A percentile compares a stretch with the other conserved stretches of the same genome.
Conservation (phyloP, 2,329 filamentous ascomycete species). For the Talaromyces sp. region DNA sequence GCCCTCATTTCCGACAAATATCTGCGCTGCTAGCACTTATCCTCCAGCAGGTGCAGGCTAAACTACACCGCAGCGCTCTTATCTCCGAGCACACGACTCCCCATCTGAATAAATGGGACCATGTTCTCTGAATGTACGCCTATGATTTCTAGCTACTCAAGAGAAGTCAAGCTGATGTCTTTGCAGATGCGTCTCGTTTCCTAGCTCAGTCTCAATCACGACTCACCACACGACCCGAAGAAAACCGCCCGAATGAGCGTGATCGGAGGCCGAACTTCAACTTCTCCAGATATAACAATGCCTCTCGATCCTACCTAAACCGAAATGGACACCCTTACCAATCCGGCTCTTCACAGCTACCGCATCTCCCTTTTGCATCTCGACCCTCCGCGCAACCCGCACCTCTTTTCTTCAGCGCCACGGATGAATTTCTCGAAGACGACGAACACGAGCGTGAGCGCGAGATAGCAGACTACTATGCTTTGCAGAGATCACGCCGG, state of each 20-base stretch:
- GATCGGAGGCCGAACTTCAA: constrained; percentile 42
- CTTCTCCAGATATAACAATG: constrained; percentile 43
- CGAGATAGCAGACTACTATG: constrained; percentile 91
- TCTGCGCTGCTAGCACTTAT: neutral
- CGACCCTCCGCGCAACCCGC: constrained; percentile 74
- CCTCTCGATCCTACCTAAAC: constrained; percentile 50
- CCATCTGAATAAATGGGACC: constrained; percentile 25
- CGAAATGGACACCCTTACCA: constrained; percentile 75
- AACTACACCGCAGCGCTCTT: constrained; percentile 1
- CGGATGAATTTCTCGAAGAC: constrained; percentile 88
- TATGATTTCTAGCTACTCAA: neutral
- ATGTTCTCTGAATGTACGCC: constrained; percentile 89
- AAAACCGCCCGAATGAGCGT: constrained; percentile 35
- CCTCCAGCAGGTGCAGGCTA: constrained; percentile 4
- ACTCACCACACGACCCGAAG: constrained; percentile 67
- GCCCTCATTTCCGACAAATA: neutral
- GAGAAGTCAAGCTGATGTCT: neutral
- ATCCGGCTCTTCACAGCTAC: constrained; percentile 65
- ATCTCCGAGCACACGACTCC: constrained; percentile 8
- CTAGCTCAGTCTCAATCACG: constrained; percentile 94
- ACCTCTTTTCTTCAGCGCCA: constrained; percentile 88
- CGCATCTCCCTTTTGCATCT: constrained; percentile 74
- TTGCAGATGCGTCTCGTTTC: constrained; percentile 87
- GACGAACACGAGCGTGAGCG: constrained; percentile 87
- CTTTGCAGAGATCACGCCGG: constrained; percentile 81